A percentile compares a stretch with the other conserved stretches of the same genome.
phyloP scores from a whole-genome alignment of 495 filamentous ascomycete species.

The Penicillium herquei region DNA sequence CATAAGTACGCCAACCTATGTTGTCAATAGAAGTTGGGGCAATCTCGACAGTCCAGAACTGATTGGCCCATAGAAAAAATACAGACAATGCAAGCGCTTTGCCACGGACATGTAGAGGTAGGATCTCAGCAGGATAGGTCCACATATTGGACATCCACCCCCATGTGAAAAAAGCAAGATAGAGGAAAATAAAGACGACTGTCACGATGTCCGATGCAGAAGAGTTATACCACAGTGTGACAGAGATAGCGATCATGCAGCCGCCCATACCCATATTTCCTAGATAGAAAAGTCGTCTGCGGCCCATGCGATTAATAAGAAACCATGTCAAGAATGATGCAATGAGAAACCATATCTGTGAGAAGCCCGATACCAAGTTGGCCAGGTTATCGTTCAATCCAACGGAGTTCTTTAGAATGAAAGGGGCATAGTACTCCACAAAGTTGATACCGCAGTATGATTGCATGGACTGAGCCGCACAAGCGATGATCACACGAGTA shows the following conservation, averaged over 20 bases:
- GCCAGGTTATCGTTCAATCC: conserved; percentile 21
- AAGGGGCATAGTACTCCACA: background rate
- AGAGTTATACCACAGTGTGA: conserved; percentile 11
- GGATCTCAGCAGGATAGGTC: conserved; percentile 24
- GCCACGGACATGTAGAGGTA: conserved; percentile 19
- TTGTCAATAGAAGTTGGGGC: conserved; percentile 19
- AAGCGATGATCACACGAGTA: conserved; percentile 16
- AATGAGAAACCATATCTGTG: conserved; percentile 30
- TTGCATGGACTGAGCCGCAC: conserved; percentile 2
- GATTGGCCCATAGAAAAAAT: conserved; percentile 17
- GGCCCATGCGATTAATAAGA: conserved; percentile 21
- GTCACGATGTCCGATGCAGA: conserved; percentile 12
- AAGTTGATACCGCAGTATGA: background rate
- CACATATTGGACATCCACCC: conserved; percentile 20
- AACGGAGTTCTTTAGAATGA: conserved; percentile 20
- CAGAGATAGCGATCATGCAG: conserved; percentile 13
- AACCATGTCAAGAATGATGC: conserved; percentile 30
- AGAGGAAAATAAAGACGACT: conserved; percentile 14
- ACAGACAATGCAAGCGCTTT: conserved; percentile 21
- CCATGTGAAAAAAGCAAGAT: conserved; percentile 21
- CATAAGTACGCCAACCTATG: conserved; percentile 32
- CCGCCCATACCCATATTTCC: conserved; percentile 22
- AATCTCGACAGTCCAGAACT: conserved; percentile 26
- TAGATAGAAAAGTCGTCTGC: conserved; percentile 21
- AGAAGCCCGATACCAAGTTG: conserved; percentile 25